These are phyloP conservation scores for Coemansia sp. DNA, from an alignment of 192 early-diverging fungal genomes.

Conservation along the genomic window DNA sequence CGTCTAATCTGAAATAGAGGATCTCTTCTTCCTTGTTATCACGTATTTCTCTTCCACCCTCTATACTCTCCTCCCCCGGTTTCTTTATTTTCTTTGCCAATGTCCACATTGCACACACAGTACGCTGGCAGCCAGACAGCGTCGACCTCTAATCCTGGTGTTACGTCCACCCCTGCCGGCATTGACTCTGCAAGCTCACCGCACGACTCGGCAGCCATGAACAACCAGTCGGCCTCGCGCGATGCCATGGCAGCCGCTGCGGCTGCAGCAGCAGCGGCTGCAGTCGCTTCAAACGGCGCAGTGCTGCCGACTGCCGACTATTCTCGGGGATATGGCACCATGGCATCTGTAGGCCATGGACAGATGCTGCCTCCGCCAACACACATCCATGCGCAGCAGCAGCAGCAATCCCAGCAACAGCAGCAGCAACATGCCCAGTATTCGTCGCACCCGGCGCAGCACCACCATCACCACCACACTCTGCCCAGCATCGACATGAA, in stretches of 20 bases:
- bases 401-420: slow-evolving; percentile 17
- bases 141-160: slow-evolving; percentile 18
- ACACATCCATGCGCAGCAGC: slow-evolving; percentile 36
- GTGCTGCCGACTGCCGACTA: slow-evolving; percentile 40
- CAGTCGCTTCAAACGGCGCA: slow-evolving; percentile 22
- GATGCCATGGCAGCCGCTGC: slow-evolving; percentile 43
- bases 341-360: slow-evolving; percentile 39
- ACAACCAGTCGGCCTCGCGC: slow-evolving; percentile 36
- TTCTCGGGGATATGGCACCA: slow-evolving; percentile 44
- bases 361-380: slow-evolving; percentile 51
- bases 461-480: slow-evolving; percentile 40
- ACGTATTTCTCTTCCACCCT: background rate
- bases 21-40: background rate
- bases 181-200: slow-evolving; percentile 22
- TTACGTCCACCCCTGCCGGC: slow-evolving; percentile 21
- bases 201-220: slow-evolving; percentile 27
- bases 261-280: slow-evolving; percentile 34
- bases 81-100: slow-evolving; percentile 6
- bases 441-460: slow-evolving; percentile 22
- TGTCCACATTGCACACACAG: slow-evolving; percentile 55
- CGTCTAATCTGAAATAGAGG: slow-evolving; percentile 9
- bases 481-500: slow-evolving; percentile 55
- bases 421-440: slow-evolving; percentile 26
- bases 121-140: slow-evolving; percentile 48
- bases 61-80: background rate